These are phyloP conservation scores for Cytospora piceae DNA, from an alignment of 2,329 filamentous ascomycete genomes.

Conservation along the genomic window DNA sequence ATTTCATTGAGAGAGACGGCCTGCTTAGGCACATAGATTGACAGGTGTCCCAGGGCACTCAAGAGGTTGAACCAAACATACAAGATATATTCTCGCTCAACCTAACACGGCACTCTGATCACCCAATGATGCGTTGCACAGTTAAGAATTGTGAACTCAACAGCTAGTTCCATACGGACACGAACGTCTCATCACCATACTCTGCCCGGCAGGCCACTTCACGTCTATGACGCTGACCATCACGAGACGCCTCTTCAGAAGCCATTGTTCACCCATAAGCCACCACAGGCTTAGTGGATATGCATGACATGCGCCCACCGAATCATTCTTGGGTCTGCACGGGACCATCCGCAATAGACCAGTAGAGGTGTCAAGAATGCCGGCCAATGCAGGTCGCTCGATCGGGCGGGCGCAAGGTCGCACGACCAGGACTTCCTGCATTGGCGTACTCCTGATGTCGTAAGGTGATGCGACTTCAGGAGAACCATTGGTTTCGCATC, in stretches of 20 bases:
- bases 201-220: background rate
- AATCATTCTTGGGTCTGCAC: constrained; percentile 12
- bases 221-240: background rate
- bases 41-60: background rate
- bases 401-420: constrained; percentile 8
- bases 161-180: background rate
- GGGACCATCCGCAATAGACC: constrained; percentile 18
- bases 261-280: background rate
- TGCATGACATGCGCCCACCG: constrained; percentile 9
- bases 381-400: constrained; percentile 17
- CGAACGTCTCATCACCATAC: background rate
- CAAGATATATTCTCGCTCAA: background rate
- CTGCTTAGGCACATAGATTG: background rate
- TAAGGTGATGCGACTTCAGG: constrained; percentile 8
- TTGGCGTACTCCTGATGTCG: background rate
- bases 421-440: background rate
- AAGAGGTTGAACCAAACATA: background rate
- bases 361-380: constrained; percentile 7
- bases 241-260: background rate
- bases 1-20: background rate
- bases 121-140: background rate
- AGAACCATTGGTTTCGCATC: constrained; percentile 13
- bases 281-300: background rate
- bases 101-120: background rate
- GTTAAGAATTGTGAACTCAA: background rate